A percentile compares a stretch with the other conserved stretches of the same genome.
Conservation (phyloP, 2,329 filamentous ascomycete species). For the Calcarisporium arbuscula region DNA sequence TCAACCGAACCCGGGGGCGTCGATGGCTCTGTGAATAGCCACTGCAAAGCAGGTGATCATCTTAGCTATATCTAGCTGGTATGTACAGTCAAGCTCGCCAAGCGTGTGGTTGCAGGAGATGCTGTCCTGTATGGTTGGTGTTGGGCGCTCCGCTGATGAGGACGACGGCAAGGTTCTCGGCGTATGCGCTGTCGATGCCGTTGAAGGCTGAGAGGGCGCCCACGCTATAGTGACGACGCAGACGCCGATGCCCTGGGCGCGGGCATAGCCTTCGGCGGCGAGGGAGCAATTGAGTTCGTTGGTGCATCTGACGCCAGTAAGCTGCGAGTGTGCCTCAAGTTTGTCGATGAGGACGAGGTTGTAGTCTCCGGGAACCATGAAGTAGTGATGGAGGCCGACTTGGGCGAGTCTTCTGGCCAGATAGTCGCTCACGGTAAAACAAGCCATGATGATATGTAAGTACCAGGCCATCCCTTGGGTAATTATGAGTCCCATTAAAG, state of each 20-base stretch:
- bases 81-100: conserved; percentile 18
- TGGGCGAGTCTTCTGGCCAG: conserved; percentile 4
- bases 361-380: conserved; percentile 2
- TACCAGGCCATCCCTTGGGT: neutral
- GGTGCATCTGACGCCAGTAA: conserved; percentile 4
- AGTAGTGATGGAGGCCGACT: conserved; percentile 2
- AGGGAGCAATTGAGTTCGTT: conserved; percentile 8
- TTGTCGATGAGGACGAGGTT: conserved; percentile 3
- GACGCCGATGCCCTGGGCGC: conserved; percentile 4
- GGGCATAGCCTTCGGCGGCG: conserved; percentile 7
- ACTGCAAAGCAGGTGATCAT: conserved; percentile 24
- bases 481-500: neutral
- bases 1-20: conserved; percentile 15
- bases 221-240: conserved; percentile 13
- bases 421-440: conserved; percentile 4
- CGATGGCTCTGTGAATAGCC: conserved; percentile 16
- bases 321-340: neutral
- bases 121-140: conserved; percentile 5
- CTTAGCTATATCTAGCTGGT: conserved; percentile 23
- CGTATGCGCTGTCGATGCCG: conserved; percentile 8
- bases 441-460: conserved; percentile 2
- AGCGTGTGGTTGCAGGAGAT: conserved; percentile 23
- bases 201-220: conserved; percentile 10
- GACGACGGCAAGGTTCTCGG: conserved; percentile 10
- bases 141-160: conserved; percentile 9